A percentile compares a stretch with the other conserved stretches of the same genome.
phyloP scores from a whole-genome alignment of 768 basidiomycete genomes.

The Pilatotrama ljubarskyi region DNA sequence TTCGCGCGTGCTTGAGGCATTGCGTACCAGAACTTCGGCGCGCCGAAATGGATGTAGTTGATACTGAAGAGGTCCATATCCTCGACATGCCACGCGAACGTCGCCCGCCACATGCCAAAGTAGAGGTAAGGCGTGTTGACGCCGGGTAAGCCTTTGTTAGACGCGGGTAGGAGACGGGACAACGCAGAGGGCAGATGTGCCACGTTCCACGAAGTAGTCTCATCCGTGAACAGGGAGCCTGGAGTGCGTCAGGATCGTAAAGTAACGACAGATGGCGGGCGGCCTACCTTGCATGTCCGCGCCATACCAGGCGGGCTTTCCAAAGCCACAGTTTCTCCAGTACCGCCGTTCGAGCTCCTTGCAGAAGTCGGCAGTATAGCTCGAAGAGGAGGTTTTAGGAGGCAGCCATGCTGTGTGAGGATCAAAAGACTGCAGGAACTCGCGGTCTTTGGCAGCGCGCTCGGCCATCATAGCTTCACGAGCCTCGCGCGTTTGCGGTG shows the following conservation, averaged over 20 bases:
- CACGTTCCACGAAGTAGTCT: conserved; percentile 91
- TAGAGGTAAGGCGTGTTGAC: conserved; percentile 98
- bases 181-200: conserved; percentile 85
- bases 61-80: conserved; percentile 99
- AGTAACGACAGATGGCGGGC: not conserved
- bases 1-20: conserved; percentile 83
- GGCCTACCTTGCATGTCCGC: conserved; percentile 86
- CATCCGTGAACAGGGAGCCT: conserved; percentile 73
- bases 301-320: conserved; percentile 95
- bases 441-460: conserved; percentile 43
- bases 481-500: conserved; percentile 40
- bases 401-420: conserved; percentile 81
- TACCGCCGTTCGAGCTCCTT: conserved; percentile 83
- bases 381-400: conserved; percentile 61
- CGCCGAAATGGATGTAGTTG: conserved; percentile 98
- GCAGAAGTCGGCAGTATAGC: conserved; percentile 90
- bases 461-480: conserved; percentile 51
- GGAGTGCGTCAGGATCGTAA: not conserved
- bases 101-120: conserved; percentile 99
- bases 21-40: conserved; percentile 97
- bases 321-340: conserved; percentile 90
- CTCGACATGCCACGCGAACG: conserved; percentile 99
- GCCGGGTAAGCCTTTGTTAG: conserved; percentile 77
- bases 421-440: conserved; percentile 72
- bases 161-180: conserved; percentile 70